Conservation (phyloP, 106 monocot species). For the Vanilla planifolia region DNA sequence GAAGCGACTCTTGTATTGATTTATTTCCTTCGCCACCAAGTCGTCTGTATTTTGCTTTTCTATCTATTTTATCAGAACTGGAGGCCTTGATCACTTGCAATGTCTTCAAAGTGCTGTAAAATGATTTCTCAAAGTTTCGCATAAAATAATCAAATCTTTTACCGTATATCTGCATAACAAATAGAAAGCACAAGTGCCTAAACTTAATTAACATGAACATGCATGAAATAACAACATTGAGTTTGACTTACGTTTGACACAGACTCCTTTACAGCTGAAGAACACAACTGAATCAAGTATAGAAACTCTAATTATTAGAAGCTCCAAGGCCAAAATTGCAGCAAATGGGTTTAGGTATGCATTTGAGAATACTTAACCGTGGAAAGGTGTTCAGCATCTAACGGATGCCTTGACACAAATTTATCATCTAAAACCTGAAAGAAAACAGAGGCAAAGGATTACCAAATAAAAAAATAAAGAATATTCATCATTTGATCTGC, state of each 20-base stretch:
- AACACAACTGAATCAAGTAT: slow-evolving; percentile 60
- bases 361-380: slow-evolving; percentile 24
- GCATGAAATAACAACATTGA: neutral
- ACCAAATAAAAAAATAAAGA: neutral
- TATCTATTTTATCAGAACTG: slow-evolving; percentile 4
- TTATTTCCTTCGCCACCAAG: neutral
- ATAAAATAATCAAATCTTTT: slow-evolving; percentile 57
- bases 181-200: slow-evolving; percentile 3
- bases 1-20: neutral
- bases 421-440: slow-evolving; percentile 56
- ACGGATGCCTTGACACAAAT: slow-evolving; percentile 25
- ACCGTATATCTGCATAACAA: slow-evolving; percentile 59
- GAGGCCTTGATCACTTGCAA: slow-evolving; percentile 36
- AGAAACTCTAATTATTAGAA: slow-evolving; percentile 4
- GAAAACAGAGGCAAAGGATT: neutral
- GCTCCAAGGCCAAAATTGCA: neutral
- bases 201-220: neutral
- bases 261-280: slow-evolving; percentile 72
- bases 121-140: slow-evolving; percentile 83
- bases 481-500: neutral
- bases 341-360: neutral
- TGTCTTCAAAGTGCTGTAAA: slow-evolving; percentile 76
- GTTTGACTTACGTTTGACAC: slow-evolving; percentile 58
- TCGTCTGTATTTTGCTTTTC: neutral
- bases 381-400: slow-evolving; percentile 44